Evolutionary conservation across 2,329 filamentous ascomycete species (phyloP).

Genomic region (Lachnellula cervina): DNA sequence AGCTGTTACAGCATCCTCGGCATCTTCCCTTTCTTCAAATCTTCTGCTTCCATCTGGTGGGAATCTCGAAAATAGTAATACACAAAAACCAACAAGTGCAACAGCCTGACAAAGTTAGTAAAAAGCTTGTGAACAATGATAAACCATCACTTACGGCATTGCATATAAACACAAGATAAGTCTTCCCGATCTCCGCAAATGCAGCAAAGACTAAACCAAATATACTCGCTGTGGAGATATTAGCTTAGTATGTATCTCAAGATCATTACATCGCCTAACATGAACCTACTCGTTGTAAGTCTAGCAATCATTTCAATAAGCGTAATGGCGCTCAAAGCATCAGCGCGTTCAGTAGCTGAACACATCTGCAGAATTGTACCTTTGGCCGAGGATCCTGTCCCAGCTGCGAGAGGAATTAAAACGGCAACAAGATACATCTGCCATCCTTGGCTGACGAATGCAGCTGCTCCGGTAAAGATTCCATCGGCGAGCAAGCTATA

Average conservation of each 20-base stretch:
- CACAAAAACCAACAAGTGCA: slow-evolving; percentile 46
- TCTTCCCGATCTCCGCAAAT: slow-evolving; percentile 54
- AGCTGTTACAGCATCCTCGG: background rate
- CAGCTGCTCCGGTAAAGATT: slow-evolving; percentile 55
- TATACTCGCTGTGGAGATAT: slow-evolving; percentile 44
- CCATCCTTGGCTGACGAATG: slow-evolving; percentile 58
- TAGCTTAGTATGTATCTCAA: background rate
- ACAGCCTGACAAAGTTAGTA: slow-evolving; percentile 38
- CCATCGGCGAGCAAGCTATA: slow-evolving; percentile 64
- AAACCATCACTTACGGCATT: slow-evolving; percentile 50
- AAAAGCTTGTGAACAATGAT: background rate
- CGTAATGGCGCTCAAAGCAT: slow-evolving; percentile 65
- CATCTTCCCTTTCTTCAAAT: background rate
- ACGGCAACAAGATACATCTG: slow-evolving; percentile 64
- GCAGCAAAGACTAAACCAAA: slow-evolving; percentile 65
- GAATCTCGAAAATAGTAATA: slow-evolving; percentile 42
- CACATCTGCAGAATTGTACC: slow-evolving; percentile 71
- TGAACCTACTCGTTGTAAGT: slow-evolving; percentile 41
- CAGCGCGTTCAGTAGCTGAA: slow-evolving; percentile 53
- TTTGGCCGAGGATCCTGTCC: slow-evolving; percentile 64
- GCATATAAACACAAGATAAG: slow-evolving; percentile 60
- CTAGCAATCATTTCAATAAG: slow-evolving; percentile 65
- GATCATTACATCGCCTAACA: background rate
- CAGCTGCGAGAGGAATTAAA: slow-evolving; percentile 63
- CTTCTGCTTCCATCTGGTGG: slow-evolving; percentile 37